Evolutionary conservation across 23 red algal species (phyloP).

Genomic region (Gracilaria domingensis): DNA sequence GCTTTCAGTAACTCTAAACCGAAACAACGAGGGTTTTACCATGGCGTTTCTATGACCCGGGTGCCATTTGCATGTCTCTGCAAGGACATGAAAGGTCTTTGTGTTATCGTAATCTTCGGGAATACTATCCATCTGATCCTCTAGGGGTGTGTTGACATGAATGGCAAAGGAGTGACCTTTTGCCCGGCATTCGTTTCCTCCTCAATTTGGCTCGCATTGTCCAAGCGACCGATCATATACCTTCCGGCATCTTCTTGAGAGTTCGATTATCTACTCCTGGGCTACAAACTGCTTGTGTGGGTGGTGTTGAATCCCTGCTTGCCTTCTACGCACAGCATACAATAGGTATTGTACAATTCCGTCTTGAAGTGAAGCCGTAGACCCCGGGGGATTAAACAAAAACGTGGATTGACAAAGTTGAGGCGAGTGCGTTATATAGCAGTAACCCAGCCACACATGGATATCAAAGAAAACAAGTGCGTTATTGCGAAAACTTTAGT

Average conservation of each 20-base stretch:
- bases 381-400: too few relatives aligned
- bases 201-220: slow-evolving; percentile 11
- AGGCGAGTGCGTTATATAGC: too few relatives aligned
- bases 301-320: neutral
- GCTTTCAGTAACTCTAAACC: neutral
- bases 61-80: slow-evolving; percentile 16
- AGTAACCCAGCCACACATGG: too few relatives aligned
- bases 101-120: neutral
- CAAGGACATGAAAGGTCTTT: slow-evolving; percentile 5
- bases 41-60: slow-evolving; percentile 15
- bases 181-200: neutral
- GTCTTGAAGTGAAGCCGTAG: too few relatives aligned
- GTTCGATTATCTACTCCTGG: neutral
- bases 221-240: slow-evolving; percentile 23
- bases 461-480: too few relatives aligned
- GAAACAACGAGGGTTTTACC: neutral
- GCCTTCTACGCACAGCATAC: neutral
- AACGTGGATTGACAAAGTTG: too few relatives aligned
- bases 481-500: too few relatives aligned
- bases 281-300: neutral
- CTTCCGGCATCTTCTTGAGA: neutral
- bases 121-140: neutral
- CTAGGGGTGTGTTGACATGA: slow-evolving; percentile 19
- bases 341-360: too few relatives aligned
- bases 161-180: neutral